Evolutionary conservation across 2,329 filamentous ascomycete genomes (phyloP).

Genomic region (Herpotrichia juniperi): DNA sequence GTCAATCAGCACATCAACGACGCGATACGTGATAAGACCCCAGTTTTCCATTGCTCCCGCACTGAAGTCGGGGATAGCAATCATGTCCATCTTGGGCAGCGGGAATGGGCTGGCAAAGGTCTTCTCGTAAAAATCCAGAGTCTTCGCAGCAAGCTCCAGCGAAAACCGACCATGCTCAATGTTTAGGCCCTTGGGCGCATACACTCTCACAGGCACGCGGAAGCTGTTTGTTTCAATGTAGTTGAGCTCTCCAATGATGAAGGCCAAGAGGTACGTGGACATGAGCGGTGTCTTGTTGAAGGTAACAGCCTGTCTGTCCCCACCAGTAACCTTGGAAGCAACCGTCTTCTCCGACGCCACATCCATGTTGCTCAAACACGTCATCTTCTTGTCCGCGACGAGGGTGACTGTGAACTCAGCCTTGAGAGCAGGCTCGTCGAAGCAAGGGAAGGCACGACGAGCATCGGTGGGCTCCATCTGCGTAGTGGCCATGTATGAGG

Average conservation of each 20-base stretch:
- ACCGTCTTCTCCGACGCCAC: slow-evolving; percentile 80
- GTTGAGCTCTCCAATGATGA: slow-evolving; percentile 92
- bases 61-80: slow-evolving; percentile 94
- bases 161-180: slow-evolving; percentile 93
- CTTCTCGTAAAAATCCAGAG: slow-evolving; percentile 93
- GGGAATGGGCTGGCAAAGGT: slow-evolving; percentile 88
- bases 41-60: slow-evolving; percentile 99
- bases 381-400: slow-evolving; percentile 86
- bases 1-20: slow-evolving; percentile 88
- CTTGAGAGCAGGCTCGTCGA: slow-evolving; percentile 94
- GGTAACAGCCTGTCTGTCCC: slow-evolving; percentile 81
- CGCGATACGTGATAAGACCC: slow-evolving; percentile 93
- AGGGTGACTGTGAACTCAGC: slow-evolving; percentile 90
- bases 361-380: slow-evolving; percentile 97
- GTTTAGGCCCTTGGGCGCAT: slow-evolving; percentile 85
- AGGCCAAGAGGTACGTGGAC: slow-evolving; percentile 95
- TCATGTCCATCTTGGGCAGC: slow-evolving; percentile 94
- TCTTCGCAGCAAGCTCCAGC: slow-evolving; percentile 85
- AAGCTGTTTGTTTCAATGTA: slow-evolving; percentile 92
- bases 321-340: slow-evolving; percentile 65
- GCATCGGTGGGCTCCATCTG: slow-evolving; percentile 98
- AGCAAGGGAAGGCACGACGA: slow-evolving; percentile 90
- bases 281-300: slow-evolving; percentile 93
- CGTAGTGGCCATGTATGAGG: slow-evolving; percentile 83
- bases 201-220: slow-evolving; percentile 91